Evolutionary conservation across 179 eudicot genomes (phyloP), one percentile per base, ranked within the genome.

Genomic region (Spergularia azorica): DNA sequence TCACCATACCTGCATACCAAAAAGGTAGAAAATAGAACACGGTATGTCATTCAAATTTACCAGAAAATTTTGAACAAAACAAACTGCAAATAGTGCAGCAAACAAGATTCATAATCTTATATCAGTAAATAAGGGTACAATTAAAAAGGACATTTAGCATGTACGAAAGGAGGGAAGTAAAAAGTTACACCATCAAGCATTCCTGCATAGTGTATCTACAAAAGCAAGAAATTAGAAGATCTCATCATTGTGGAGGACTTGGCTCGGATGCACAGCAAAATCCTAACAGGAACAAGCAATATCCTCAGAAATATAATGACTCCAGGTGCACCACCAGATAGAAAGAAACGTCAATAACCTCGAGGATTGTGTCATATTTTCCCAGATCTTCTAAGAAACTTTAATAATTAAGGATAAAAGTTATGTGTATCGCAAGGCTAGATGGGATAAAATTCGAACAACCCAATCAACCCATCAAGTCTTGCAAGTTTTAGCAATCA

Each of bases 1-100:
- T 97, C 98, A 70, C 99, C 99, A 83, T 95, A 95, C 90, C 99
- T 95, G 62, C 63, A 85, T 78, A 20, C 46, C 70, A 62, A 43
- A 76, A 38, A 50, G 32, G 62, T 58, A 41, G 6, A 75, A 57
- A 77, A 68, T 17, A 64, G 18, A 18, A 4, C 59, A 21, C 67
- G 13, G 1, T 26, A 26, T 46, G 39, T 6, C 48, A 9, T 60
- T 63, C 52, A 74, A 56, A 46, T 50, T 56, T 57, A 16, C 48
- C 12, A 65, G n/a, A 7, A 79, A 66, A 60, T 10, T 7, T 36
- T 55, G 1, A 6, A 26, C 48, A 43, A 43, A 43, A 43, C 48
- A 6, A 43, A 43, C 48, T 43, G 48, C 48, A 61, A 61, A 36
- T 11, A 20, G 20, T 61, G 13, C 5, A 61, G 64, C 38, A 61